A percentile compares a stretch with the other conserved stretches of the same genome.
Evolutionary conservation across 2,329 filamentous ascomycete genomes (phyloP).

Genomic region (Botrytis galanthina): DNA sequence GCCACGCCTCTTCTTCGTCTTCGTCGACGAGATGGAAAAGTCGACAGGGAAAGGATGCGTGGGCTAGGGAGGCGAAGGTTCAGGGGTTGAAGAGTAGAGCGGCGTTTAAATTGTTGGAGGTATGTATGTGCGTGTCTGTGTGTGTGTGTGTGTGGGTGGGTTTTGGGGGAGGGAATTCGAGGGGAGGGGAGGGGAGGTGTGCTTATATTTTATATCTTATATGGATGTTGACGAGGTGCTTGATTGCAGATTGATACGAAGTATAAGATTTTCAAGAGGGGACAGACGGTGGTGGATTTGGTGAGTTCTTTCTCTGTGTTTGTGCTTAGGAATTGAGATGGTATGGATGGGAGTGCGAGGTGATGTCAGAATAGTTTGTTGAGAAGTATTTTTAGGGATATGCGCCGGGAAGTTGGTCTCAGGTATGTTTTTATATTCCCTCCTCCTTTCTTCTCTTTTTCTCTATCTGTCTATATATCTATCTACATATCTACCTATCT

Average conservation of each 20-base stretch:
- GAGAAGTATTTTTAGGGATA: slow-evolving; percentile 56
- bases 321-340: neutral
- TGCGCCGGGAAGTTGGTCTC: slow-evolving; percentile 71
- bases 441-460: neutral
- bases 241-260: slow-evolving; percentile 72
- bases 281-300: slow-evolving; percentile 87
- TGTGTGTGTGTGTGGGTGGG: neutral
- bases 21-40: slow-evolving; percentile 81
- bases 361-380: slow-evolving; percentile 15
- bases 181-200: neutral
- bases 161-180: neutral
- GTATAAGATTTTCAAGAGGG: slow-evolving; percentile 72
- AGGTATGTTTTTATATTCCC: slow-evolving; percentile 44
- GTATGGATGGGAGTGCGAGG: neutral
- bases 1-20: slow-evolving; percentile 30
- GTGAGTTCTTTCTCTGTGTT: slow-evolving; percentile 47
- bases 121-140: slow-evolving; percentile 38
- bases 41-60: slow-evolving; percentile 72
- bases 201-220: too few species aligned
- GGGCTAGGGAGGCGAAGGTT: slow-evolving; percentile 71
- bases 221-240: neutral
- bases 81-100: slow-evolving; percentile 83
- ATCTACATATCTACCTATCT: too few species aligned
- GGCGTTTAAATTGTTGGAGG: slow-evolving; percentile 89
- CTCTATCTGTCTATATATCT: neutral